A percentile compares a stretch with the other conserved stretches of the same genome.
These are phyloP conservation scores for Plantago ovata DNA, from an alignment of 257 asterid species.

Conservation along the genomic window DNA sequence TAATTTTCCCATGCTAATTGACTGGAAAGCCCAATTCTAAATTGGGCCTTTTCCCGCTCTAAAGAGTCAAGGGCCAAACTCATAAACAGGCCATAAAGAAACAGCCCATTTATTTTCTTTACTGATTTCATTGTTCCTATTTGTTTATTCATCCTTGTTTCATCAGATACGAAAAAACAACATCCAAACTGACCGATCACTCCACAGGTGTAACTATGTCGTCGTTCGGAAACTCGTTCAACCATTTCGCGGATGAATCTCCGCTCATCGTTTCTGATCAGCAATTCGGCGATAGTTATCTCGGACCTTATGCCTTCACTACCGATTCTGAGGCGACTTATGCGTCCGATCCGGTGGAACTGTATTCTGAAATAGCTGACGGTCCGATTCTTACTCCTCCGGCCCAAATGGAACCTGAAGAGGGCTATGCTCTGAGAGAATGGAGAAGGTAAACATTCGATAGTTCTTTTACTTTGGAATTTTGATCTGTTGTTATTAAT, in stretches of 20 bases:
- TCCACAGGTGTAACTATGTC: constrained; percentile 34
- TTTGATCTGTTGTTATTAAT: background rate
- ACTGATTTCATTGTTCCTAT: too few species aligned
- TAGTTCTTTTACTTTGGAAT: background rate
- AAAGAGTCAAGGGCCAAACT: too few species aligned
- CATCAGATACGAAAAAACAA: too few species aligned
- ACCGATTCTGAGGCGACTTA: constrained; percentile 36
- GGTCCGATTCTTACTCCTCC: constrained; percentile 56
- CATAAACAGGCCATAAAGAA: too few species aligned
- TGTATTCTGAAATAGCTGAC: constrained; percentile 30
- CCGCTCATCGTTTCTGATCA: constrained; percentile 27
- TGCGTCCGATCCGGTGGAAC: constrained; percentile 44
- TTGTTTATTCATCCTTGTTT: too few species aligned
- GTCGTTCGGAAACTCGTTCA: constrained; percentile 45
- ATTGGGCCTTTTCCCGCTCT: too few species aligned
- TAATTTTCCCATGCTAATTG: too few species aligned
- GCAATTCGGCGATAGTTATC: constrained; percentile 40
- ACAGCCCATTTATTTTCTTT: too few species aligned
- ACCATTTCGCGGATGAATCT: constrained; percentile 35
- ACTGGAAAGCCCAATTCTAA: too few species aligned
- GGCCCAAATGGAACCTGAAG: constrained; percentile 49
- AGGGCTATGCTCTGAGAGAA: constrained; percentile 69
- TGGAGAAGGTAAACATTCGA: constrained; percentile 62
- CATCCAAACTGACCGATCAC: too few species aligned
- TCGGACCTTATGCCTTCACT: constrained; percentile 24